Percentiles rank a stretch among this genome's conserved stretches.
Evolutionary conservation across 2,329 filamentous ascomycete genomes (phyloP).

Genomic region (Epichloe uncinata): DNA sequence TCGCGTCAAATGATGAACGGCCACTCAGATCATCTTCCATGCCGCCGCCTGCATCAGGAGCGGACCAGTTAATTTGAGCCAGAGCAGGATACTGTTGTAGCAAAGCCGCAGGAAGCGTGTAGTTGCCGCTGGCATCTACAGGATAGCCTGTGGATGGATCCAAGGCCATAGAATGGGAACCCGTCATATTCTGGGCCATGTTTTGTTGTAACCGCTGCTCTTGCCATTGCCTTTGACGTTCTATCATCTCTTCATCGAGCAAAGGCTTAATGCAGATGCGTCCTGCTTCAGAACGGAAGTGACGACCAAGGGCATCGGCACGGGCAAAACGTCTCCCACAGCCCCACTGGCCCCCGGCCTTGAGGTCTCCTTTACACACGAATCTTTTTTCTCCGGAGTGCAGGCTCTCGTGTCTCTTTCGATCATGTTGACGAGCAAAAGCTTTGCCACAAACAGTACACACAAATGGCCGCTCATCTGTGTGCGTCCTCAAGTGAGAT

Average conservation of each 20-base stretch:
- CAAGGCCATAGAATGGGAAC: conserved; percentile 42
- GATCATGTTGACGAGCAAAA: conserved; percentile 92
- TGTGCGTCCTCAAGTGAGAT: conserved; percentile 90
- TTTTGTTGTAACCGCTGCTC: conserved; percentile 58
- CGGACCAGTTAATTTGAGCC: conserved; percentile 76
- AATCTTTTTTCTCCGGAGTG: conserved; percentile 99
- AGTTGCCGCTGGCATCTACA: conserved; percentile 43
- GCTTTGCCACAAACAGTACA: conserved; percentile 96
- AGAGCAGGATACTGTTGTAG: conserved; percentile 86
- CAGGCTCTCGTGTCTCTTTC: conserved; percentile 90
- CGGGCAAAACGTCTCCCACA: conserved; percentile 88
- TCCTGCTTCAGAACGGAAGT: conserved; percentile 92
- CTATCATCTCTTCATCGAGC: conserved; percentile 81
- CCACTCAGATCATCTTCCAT: conserved; percentile 67
- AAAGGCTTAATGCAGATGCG: conserved; percentile 95
- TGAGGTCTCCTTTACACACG: conserved; percentile 84
- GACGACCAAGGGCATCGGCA: conserved; percentile 83
- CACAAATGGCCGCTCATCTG: conserved; percentile 92
- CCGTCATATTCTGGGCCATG: conserved; percentile 46
- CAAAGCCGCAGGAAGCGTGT: conserved; percentile 71
- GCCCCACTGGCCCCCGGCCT: conserved; percentile 74
- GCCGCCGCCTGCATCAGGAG: conserved; percentile 51
- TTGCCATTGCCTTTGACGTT: conserved; percentile 62
- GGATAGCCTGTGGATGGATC: conserved; percentile 46
- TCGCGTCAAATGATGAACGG: conserved; percentile 69